Base-by-base conservation (phyloP, 805 yeast species). In the Candida adriatica region DNA sequence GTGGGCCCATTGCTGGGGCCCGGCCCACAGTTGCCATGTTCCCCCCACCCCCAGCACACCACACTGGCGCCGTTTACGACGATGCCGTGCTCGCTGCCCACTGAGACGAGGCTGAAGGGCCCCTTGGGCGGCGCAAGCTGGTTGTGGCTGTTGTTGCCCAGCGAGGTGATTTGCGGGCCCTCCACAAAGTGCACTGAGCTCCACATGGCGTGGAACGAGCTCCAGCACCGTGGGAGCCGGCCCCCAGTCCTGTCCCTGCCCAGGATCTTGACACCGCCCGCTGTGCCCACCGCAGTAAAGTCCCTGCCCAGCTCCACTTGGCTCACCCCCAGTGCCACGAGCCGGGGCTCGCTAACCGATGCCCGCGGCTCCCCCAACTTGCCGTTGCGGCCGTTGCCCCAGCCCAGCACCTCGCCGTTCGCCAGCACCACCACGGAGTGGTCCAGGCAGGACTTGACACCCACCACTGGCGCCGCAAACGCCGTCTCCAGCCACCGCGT, bases 21-120 rank as follows among this genome's bases (percentile, higher is more conserved):
- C 8, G 43, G 30, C 0, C 95, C 95, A 58, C 97, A 90, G 51
- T 90, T 90, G 0, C 98, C 98, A 55, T 90, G 98, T 49, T 92
- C 97, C 10, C 96, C 96, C 98, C 98, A 90, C 1, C 98, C 98
- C 97, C 97, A 92, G 2, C 88, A 69, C 33, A 49, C 60, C 0
- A 87, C 78, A 7, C 35, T 30, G 24, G 55, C 23, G 13, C 27
- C 31, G 10, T 26, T 37, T 3, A 45, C 31, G 6, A 72, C 45
- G 13, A 87, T 46, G 0, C 92, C 94, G 55, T 90, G 98, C 50
- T 90, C 97, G 53, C 95, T 84, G 1, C 98, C 98, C 6, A 73
- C 66, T 1, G 64, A 61, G 32, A 63, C 61, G 8, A 34, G 14
- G 2, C 32, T 28, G 18, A 28, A 20, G 3, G 33, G 11, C 2